Percentiles rank a stretch among this genome's conserved stretches.
Conservation (phyloP, 352 stramenopile species). For the Phytophthora ramorum region DNA sequence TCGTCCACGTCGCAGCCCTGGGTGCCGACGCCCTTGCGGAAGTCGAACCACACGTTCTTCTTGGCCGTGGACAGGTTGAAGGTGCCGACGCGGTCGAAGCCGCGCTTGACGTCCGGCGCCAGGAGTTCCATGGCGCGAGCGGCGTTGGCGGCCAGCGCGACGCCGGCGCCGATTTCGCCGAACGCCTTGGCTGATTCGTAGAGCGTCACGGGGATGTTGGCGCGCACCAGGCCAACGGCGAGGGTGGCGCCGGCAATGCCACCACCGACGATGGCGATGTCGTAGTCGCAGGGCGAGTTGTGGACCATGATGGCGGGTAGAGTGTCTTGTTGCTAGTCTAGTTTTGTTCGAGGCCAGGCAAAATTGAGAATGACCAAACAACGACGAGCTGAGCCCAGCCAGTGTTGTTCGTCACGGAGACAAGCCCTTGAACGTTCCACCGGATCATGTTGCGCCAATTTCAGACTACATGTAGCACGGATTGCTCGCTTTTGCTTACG, state of each 20-base stretch:
- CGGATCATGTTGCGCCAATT: not conserved
- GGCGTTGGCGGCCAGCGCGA: slow-evolving; percentile 35
- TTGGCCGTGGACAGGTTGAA: slow-evolving; percentile 40
- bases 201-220: slow-evolving; percentile 37
- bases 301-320: slow-evolving; percentile 20
- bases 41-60: slow-evolving; percentile 49
- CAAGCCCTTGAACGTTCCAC: not conserved
- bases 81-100: slow-evolving; percentile 45
- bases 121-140: slow-evolving; percentile 39
- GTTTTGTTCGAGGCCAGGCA: slow-evolving; percentile 16
- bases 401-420: slow-evolving; percentile 18
- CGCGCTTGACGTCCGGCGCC: slow-evolving; percentile 33
- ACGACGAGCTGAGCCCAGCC: not conserved
- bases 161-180: slow-evolving; percentile 39
- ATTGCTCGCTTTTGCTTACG: slow-evolving; percentile 27
- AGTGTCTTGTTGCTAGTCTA: not conserved
- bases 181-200: slow-evolving; percentile 44
- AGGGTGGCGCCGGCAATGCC: slow-evolving; percentile 41
- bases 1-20: slow-evolving; percentile 27
- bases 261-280: slow-evolving; percentile 41
- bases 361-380: slow-evolving; percentile 24
- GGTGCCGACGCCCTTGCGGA: slow-evolving; percentile 39
- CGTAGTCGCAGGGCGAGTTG: slow-evolving; percentile 29
- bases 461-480: not conserved
- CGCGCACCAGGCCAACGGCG: slow-evolving; percentile 27